Conservation (phyloP, 495 filamentous ascomycete species). For the Aspergillus mulundensis region DNA sequence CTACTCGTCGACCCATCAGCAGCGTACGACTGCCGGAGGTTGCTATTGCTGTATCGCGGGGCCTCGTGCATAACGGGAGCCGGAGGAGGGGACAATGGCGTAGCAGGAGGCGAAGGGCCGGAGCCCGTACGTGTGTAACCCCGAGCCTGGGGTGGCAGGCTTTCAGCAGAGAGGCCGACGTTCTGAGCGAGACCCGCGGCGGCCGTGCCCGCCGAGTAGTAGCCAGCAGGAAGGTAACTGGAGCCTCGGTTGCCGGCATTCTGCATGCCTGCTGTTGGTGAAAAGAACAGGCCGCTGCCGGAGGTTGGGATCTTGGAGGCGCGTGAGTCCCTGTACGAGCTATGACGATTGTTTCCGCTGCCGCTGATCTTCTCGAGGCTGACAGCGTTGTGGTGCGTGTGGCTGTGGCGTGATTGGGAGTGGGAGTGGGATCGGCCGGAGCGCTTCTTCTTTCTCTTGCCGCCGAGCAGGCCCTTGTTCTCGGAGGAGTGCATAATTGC, state of each 20-base stretch:
- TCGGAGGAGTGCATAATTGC: constrained; percentile 68
- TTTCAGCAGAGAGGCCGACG: constrained; percentile 11
- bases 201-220: constrained; percentile 71
- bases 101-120: constrained; percentile 62
- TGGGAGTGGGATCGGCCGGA: constrained; percentile 18
- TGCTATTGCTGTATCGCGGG: constrained; percentile 20
- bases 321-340: constrained; percentile 39
- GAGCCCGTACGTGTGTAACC: constrained; percentile 39
- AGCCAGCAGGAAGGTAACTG: constrained; percentile 83
- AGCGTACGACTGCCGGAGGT: constrained; percentile 29
- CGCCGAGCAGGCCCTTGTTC: constrained; percentile 55
- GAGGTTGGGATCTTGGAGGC: constrained; percentile 45
- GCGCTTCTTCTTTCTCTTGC: constrained; percentile 54
- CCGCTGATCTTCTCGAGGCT: constrained; percentile 52
- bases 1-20: constrained; percentile 61
- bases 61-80: constrained; percentile 25
- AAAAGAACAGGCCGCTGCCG: constrained; percentile 78
- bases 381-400: constrained; percentile 45
- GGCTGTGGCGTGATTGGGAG: constrained; percentile 2
- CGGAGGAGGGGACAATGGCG: constrained; percentile 52
- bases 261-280: constrained; percentile 69
- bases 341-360: constrained; percentile 22
- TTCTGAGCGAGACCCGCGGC: constrained; percentile 39
- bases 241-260: constrained; percentile 52
- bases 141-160: constrained; percentile 23